Evolutionary conservation across 495 filamentous ascomycete genomes (phyloP), one percentile per base, ranked within the genome.

Genomic region (Aspergillus biplanus): DNA sequence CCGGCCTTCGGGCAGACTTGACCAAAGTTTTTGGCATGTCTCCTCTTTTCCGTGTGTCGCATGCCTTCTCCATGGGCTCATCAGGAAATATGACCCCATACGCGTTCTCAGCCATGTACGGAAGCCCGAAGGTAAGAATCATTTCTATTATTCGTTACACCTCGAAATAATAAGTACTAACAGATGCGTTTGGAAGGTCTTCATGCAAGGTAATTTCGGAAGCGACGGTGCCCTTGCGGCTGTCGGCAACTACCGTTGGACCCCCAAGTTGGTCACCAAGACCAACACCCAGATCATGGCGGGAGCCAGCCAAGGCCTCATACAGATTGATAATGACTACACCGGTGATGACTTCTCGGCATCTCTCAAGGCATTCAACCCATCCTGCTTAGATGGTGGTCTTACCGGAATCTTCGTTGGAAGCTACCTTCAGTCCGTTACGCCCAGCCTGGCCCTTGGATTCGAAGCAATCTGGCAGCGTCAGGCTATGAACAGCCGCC

Each of bases 21-120:
- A 97, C 90, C 65, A 99, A 97, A 84, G 89, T 90, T 67, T 93
- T 97, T 80, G 91, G 92, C 82, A 84, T 97, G 71, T 85, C 87
- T 65, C 96, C 95, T 52, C 80, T 98, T 69, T 99, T 99, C 85
- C 94, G 97, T 76, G 89, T 97, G 62, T 97, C 93, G 55, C 96
- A 99, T 83, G 89, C 93, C 56, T 95, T 99, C 74, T 86, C 93
- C 34, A 92, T 97, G 87, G 94, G 96, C 61, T 85, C 85, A 15
- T 90, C 95, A 71, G 86, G 88, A 55, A 82, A 79, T 64, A 78
- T 94, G 73, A 91, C 92, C 70, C 96, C 96, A 39, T 99, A 99
- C 76, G 90, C 90, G 47, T 97, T 97, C 78, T 91, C 92, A 59
- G 91, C 91, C 58, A 85, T 99, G 70, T 97, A 92, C 74, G 96